These are phyloP conservation scores for Pythium monospermum DNA, from an alignment of 352 stramenopile genomes.

Conservation along the genomic window DNA sequence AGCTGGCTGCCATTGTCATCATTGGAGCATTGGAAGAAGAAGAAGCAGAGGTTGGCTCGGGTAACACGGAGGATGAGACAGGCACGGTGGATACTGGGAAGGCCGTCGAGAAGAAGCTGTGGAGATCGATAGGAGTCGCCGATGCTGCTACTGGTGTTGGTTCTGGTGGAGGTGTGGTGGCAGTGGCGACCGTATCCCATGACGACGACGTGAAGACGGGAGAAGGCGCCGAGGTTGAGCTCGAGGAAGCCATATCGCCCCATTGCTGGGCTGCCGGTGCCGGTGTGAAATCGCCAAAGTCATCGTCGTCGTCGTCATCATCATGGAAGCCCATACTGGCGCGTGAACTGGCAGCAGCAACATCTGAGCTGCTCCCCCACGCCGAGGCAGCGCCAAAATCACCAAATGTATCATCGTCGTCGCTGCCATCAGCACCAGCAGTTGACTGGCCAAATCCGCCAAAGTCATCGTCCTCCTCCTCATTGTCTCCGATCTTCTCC, in stretches of 20 bases:
- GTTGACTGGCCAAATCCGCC: slow-evolving; percentile 25
- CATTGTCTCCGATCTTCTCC: too few relatives aligned
- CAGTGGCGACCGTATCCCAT: neutral
- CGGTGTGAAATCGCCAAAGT: slow-evolving; percentile 38
- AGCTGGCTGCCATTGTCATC: neutral
- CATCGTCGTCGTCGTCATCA: slow-evolving; percentile 18
- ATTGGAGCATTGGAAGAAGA: neutral
- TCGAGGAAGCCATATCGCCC: neutral
- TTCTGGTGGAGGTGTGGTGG: neutral
- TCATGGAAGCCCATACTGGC: neutral
- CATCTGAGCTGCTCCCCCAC: slow-evolving; percentile 2
- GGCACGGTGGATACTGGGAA: slow-evolving; percentile 10
- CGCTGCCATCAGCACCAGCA: too few relatives aligned
- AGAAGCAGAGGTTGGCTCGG: slow-evolving; percentile 5
- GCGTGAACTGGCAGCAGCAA: neutral
- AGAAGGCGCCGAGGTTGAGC: neutral
- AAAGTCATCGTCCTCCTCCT: slow-evolving; percentile 28
- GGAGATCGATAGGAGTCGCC: slow-evolving; percentile 4
- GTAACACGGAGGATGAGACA: slow-evolving; percentile 6
- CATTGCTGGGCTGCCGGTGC: slow-evolving; percentile 7
- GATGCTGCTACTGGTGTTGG: neutral
- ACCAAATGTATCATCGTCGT: slow-evolving; percentile 30
- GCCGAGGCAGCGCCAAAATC: slow-evolving; percentile 22
- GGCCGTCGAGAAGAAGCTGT: slow-evolving; percentile 8
- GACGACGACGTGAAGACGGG: neutral